Evolutionary conservation across 2,329 filamentous ascomycete species (phyloP).

Genomic region (Talaromyces rugulosus): DNA sequence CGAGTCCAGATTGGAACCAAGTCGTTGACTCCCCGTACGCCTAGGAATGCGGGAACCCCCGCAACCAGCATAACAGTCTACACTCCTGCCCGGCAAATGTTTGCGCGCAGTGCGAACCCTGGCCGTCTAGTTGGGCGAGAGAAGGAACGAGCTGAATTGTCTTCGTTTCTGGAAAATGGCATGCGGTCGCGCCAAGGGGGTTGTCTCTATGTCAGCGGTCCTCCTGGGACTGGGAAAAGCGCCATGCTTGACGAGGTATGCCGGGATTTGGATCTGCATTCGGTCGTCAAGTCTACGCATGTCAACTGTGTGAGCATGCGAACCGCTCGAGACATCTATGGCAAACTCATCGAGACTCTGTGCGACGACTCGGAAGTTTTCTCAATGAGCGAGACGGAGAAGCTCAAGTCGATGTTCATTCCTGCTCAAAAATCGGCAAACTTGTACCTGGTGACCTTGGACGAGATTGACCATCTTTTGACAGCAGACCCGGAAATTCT

Average conservation of each 20-base stretch:
- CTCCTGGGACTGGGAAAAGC: constrained; percentile 94
- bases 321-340: constrained; percentile 78
- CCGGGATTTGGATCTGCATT: constrained; percentile 50
- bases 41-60: constrained; percentile 68
- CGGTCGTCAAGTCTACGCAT: constrained; percentile 64
- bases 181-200: constrained; percentile 61
- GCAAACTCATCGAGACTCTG: constrained; percentile 68
- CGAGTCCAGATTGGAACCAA: constrained; percentile 73
- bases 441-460: constrained; percentile 79
- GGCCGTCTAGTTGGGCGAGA: constrained; percentile 76
- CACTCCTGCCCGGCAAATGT: constrained; percentile 80
- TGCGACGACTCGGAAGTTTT: constrained; percentile 57
- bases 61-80: constrained; percentile 69
- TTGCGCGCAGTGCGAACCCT: constrained; percentile 72
- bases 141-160: constrained; percentile 60
- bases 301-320: constrained; percentile 98
- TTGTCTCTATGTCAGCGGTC: constrained; percentile 91
- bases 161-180: constrained; percentile 63
- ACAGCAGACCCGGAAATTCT: constrained; percentile 83
- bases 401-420: constrained; percentile 68
- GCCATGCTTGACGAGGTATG: constrained; percentile 83
- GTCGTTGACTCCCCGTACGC: constrained; percentile 72
- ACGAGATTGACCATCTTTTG: constrained; percentile 92
- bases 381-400: constrained; percentile 64
- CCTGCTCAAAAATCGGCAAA: constrained; percentile 51